These are phyloP conservation scores for Leccinum aurantiacum DNA, from an alignment of 768 basidiomycete species.

Conservation along the genomic window DNA sequence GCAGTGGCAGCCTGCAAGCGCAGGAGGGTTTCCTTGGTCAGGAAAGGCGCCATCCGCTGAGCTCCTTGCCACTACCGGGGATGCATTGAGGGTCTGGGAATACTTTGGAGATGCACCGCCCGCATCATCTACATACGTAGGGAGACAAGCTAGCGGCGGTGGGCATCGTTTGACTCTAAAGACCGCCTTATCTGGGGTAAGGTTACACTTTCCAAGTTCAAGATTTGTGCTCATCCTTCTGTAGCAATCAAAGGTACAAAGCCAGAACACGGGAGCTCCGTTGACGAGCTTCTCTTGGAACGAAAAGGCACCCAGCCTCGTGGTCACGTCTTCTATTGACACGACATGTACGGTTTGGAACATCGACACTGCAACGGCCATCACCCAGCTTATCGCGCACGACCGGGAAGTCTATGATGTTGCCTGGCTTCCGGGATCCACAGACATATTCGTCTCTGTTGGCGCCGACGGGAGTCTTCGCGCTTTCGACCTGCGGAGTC, in stretches of 20 bases:
- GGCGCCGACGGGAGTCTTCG: conserved; percentile 96
- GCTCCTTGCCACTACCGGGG: conserved; percentile 90
- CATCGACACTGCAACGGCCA: conserved; percentile 87
- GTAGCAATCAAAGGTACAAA: conserved; percentile 89
- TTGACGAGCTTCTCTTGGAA: conserved; percentile 99
- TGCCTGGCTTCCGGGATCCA: conserved; percentile 95
- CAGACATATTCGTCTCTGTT: conserved; percentile 97
- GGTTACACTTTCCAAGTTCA: conserved; percentile 30
- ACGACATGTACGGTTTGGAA: conserved; percentile 99
- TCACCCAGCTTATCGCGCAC: conserved; percentile 97
- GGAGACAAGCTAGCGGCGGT: conserved; percentile 54
- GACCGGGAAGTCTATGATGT: conserved; percentile 97
- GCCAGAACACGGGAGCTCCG: conserved; percentile 80
- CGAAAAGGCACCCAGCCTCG: conserved; percentile 81
- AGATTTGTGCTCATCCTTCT: conserved; percentile 13
- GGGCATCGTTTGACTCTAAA: conserved; percentile 71
- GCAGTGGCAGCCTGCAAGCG: conserved; percentile 86
- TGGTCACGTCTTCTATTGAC: conserved; percentile 97
- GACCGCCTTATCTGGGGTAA: conserved; percentile 78
- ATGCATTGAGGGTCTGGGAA: conserved; percentile 91
- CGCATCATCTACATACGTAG: conserved; percentile 64
- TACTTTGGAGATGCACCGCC: conserved; percentile 67
- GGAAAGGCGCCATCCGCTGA: conserved; percentile 70
- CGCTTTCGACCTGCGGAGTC: conserved; percentile 92
- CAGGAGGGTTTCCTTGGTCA: conserved; percentile 63